Evolutionary conservation across 192 early-diverging fungal genomes (phyloP).

Genomic region (Thamnidium elegans): DNA sequence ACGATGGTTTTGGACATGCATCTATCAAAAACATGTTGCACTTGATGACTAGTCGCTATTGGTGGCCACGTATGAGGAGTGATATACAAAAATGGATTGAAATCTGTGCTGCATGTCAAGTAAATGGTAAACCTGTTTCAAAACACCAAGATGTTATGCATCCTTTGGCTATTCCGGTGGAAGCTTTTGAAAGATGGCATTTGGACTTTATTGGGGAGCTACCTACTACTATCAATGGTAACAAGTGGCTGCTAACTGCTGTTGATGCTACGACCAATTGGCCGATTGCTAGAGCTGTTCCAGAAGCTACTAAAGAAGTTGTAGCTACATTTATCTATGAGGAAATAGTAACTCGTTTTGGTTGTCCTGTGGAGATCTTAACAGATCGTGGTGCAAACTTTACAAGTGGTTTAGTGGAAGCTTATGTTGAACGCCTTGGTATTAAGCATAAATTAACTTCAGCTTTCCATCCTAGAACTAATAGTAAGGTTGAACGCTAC

Average conservation of each 20-base stretch:
- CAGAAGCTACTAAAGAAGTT: conserved; percentile 2
- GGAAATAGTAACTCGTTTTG: conserved; percentile 24
- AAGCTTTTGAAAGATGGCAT: conserved; percentile 4
- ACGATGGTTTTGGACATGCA: conserved; percentile 6
- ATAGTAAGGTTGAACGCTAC: conserved; percentile 12
- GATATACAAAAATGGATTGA: conserved; percentile 5
- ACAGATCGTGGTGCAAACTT: conserved; percentile 27
- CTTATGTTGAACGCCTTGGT: neutral
- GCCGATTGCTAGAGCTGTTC: conserved; percentile 23
- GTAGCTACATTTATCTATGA: conserved; percentile 30
- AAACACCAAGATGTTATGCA: neutral
- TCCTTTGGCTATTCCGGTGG: neutral
- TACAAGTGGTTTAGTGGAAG: neutral
- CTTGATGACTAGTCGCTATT: neutral
- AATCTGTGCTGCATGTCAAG: conserved; percentile 3
- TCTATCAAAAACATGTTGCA: neutral
- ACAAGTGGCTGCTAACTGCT: conserved; percentile 21
- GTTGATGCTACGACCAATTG: conserved; percentile 31
- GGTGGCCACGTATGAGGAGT: conserved; percentile 16
- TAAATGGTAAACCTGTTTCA: neutral
- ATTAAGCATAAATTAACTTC: conserved; percentile 21
- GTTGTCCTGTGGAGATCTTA: conserved; percentile 24
- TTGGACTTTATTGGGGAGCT: conserved; percentile 16
- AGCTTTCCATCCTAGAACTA: conserved; percentile 17
- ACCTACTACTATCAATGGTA: neutral